These are phyloP conservation scores for Alloascoidea hylecoeti DNA, from an alignment of 805 yeast species.

Conservation along the genomic window DNA sequence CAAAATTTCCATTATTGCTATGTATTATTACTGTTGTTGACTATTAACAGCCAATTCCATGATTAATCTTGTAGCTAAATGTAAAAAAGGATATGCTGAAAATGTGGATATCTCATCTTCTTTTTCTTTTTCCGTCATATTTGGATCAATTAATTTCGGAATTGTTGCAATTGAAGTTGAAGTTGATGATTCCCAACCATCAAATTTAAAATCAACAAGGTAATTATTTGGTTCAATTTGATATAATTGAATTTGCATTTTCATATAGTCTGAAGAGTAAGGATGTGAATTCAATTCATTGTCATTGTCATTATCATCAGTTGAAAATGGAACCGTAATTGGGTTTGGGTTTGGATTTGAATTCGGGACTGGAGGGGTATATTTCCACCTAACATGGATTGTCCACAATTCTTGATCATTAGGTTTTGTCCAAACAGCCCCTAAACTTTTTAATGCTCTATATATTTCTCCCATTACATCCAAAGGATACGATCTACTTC, in stretches of 20 bases:
- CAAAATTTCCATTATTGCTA: no score
- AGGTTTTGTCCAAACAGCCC: conserved; percentile 96
- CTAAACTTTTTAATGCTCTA: conserved; percentile 81
- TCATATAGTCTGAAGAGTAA: conserved; percentile 84
- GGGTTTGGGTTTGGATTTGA: conserved; percentile 5
- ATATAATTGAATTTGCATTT: conserved; percentile 92
- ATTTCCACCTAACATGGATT: conserved; percentile 87
- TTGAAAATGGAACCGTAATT: conserved; percentile 4
- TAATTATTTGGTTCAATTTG: conserved; percentile 94
- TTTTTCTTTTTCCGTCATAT: conserved; percentile 19
- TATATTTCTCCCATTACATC: conserved; percentile 99
- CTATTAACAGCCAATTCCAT: conserved; percentile 96
- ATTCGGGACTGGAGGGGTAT: conserved; percentile 26
- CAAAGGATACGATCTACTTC: conserved; percentile 90
- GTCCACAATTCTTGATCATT: conserved; percentile 95
- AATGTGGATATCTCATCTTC: conserved; percentile 74
- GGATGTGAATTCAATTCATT: background rate
- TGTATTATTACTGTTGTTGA: no score
- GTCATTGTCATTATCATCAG: conserved; percentile 4
- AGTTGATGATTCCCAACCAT: conserved; percentile 72
- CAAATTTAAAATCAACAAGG: conserved; percentile 92
- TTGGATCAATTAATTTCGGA: background rate
- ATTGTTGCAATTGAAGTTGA: conserved; percentile 13
- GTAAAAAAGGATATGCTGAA: conserved; percentile 90
- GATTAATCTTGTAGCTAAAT: conserved; percentile 79